Base-by-base conservation (phyloP, 2,329 filamentous ascomycete species). In the Malbranchea zuffiana region DNA sequence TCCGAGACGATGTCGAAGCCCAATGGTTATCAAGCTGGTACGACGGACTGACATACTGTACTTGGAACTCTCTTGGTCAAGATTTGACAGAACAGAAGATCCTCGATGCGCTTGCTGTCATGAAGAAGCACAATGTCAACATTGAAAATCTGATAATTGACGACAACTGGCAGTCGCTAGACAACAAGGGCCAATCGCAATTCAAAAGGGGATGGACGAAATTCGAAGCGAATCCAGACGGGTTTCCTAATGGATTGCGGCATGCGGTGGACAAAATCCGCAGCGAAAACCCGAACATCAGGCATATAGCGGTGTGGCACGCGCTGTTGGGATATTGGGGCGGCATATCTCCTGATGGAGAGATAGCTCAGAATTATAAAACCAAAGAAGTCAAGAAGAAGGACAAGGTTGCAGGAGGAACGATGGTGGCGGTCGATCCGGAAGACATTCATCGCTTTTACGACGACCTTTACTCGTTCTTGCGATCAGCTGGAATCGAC, bases 261-360 rank as follows among this genome's bases (percentile, higher is more conserved):
- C 67, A 75, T 5, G 76, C 80, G 0, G 69, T 92, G 1, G 62
- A 68, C 4, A 70, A 73, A 5, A 82, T 96, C 41, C 76, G 84
- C 15, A 61, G 71, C 12, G 70, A 69, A 11, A 74, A 87, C 50
- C 77, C 78, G 0, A 74, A 77, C 41, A 79, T 96, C 41, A 72
- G 81, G 42, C 81, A 94, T 49, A 73, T 96, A 34, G 84, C 83
- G 7, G 88, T 96, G 1, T 98, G 90, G 90, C 90, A 98, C 62
- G 84, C 88, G 1, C 68, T 96, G 0, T 53, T 75, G 15, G 80
- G 87, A 2, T 94, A 94, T 56, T 95, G 90, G 90, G 88, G 85
- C 31, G 87, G 87, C 0, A 77, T 98, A 7, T 75, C 83, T 1
- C 78, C 82, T 0, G 61, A 74, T 4, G 82, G 87, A 0, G 71